Base-by-base conservation (phyloP, 2,329 filamentous ascomycete genomes). In the Phialemoniopsis sp. region DNA sequence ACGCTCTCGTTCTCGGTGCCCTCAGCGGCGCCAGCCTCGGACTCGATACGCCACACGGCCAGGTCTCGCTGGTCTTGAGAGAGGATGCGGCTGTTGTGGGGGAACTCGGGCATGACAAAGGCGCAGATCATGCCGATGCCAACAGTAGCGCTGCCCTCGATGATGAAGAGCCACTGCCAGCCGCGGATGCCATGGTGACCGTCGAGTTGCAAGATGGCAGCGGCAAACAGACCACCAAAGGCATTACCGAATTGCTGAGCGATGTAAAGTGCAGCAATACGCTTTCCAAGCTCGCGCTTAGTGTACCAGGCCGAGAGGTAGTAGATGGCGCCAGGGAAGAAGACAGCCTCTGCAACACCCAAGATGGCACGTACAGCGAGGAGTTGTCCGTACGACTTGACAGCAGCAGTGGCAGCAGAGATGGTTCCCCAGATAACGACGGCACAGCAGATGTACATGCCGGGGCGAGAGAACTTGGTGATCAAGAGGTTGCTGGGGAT, bases 101-200 rank as follows among this genome's bases (percentile, higher is more conserved):
- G 64, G 38, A 58, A 66, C 18, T 62, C 56, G 8, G 56, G 64
- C 56, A 67, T 59, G 38, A 67, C 51, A 16, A 26, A 13, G 8
- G 36, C 36, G 29, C 32, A n/a, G n/a, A 10, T 17, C 8, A 19
- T 14, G n/a, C 32, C 36, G 18, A 60, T 48, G 13, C 64, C 62
- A 13, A 72, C 58, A 2, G 72, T 76, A 1, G 64, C 65, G 8
- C 53, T 48, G 3, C 64, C 64, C 36, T 68, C 62, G 10, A 68
- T 56, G 29, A 73, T 68, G 41, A 76, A 77, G 0, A 75, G 56
- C 73, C 73, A 78, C 37, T 65, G 53, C 73, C 72, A 77, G 3
- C 72, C 72, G 3, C 59, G 54, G 13, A 77, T 63, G 2, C 70
- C 70, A 34, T 63, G 63, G 3, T 54, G 57, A 4, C 66, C 66